Conservation (phyloP, 1,139 yeast species). For the Saccharomycopsis hybrid region DNA sequence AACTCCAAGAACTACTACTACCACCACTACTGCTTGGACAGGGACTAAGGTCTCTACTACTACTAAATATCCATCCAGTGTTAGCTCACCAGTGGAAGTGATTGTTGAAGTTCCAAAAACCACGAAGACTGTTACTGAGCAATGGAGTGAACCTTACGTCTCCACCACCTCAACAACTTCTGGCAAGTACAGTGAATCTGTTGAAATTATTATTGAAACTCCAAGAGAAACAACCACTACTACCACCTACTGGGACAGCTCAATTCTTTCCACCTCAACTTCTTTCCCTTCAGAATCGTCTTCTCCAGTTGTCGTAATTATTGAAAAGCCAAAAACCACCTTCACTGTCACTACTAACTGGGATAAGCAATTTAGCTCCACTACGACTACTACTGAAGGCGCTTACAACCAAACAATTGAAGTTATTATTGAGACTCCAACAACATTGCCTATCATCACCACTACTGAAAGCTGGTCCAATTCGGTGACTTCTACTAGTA, state of each 20-base stretch:
- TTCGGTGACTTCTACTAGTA: conserved; percentile 5
- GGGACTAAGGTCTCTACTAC: conserved; percentile 6
- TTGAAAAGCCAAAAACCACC: conserved; percentile 10
- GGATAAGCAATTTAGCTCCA: conserved; percentile 5
- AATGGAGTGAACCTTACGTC: conserved; percentile 10
- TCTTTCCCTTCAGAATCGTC: conserved; percentile 1
- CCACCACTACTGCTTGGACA: conserved; percentile 10
- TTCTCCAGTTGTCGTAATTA: conserved; percentile 6
- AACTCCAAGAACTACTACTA: conserved; percentile 10
- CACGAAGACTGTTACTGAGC: conserved; percentile 5
- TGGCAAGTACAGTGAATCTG: conserved; percentile 3
- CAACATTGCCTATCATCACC: conserved; percentile 5
- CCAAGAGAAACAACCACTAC: conserved; percentile 7
- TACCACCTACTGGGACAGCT: conserved; percentile 13
- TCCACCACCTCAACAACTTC: conserved; percentile 7
- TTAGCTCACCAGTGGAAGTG: background rate
- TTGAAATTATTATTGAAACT: conserved; percentile 5
- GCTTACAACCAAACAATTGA: conserved; percentile 10
- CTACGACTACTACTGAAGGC: conserved; percentile 5
- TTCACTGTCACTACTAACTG: conserved; percentile 10
- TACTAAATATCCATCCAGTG: conserved; percentile 1
- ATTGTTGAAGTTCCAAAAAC: conserved; percentile 7
- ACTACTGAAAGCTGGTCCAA: conserved; percentile 8
- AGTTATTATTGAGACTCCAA: conserved; percentile 7
- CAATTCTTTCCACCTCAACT: conserved; percentile 7